Evolutionary conservation across 2,329 filamentous ascomycete genomes (phyloP).

Genomic region (Leptographium lundbergii): DNA sequence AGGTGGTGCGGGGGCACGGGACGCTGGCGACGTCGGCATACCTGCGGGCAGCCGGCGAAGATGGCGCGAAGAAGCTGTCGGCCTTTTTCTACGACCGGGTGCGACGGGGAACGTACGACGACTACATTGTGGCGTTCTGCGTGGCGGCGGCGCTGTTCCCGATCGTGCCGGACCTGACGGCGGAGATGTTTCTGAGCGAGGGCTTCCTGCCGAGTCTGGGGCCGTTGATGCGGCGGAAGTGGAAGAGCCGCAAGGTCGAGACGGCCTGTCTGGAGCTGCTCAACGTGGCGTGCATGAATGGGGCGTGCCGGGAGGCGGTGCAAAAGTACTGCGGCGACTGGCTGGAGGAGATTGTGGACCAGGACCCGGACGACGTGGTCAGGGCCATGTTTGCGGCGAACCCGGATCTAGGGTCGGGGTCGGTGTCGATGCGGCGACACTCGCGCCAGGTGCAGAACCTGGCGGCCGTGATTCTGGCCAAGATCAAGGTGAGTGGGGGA

Average conservation of each 20-base stretch:
- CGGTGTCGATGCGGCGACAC: slow-evolving; percentile 47
- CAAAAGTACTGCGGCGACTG: slow-evolving; percentile 75
- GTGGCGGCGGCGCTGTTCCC: slow-evolving; percentile 85
- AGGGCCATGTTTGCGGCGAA: slow-evolving; percentile 35
- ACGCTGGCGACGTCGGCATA: slow-evolving; percentile 73
- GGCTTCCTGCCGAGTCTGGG: slow-evolving; percentile 71
- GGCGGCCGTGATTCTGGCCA: slow-evolving; percentile 65
- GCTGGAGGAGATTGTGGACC: slow-evolving; percentile 72
- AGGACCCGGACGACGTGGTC: slow-evolving; percentile 47
- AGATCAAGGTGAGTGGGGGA: slow-evolving; percentile 50
- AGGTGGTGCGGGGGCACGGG: slow-evolving; percentile 65
- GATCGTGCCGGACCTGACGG: slow-evolving; percentile 61
- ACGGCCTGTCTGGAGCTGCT: slow-evolving; percentile 78
- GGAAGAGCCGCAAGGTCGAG: slow-evolving; percentile 77
- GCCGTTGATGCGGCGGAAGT: slow-evolving; percentile 63
- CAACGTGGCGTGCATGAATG: slow-evolving; percentile 81
- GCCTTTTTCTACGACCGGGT: slow-evolving; percentile 64
- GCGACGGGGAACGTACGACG: slow-evolving; percentile 65
- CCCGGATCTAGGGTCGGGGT: slow-evolving; percentile 44
- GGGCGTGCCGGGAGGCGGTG: slow-evolving; percentile 69
- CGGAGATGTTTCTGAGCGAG: slow-evolving; percentile 74
- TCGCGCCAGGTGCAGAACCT: slow-evolving; percentile 49
- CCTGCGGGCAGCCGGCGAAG: slow-evolving; percentile 61
- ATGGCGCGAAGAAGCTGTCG: slow-evolving; percentile 56
- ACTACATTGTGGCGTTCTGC: slow-evolving; percentile 84